Percentiles rank a stretch among this genome's conserved stretches.
These are phyloP conservation scores for Penicillium nordicum DNA, from an alignment of 2,329 filamentous ascomycete genomes.

Conservation along the genomic window DNA sequence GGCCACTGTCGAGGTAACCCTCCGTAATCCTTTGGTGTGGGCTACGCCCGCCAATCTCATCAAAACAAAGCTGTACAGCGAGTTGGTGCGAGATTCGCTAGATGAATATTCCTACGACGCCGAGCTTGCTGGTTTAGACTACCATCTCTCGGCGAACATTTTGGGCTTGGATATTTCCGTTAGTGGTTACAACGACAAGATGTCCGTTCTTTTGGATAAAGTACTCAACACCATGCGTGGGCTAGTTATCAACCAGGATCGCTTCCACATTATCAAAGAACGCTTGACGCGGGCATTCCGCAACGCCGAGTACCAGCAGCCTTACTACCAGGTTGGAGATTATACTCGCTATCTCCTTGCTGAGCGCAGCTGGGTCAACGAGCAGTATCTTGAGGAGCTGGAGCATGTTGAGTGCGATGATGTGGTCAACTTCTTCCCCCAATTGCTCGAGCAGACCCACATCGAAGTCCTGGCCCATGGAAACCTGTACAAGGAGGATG, in stretches of 20 bases:
- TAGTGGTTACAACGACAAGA: slow-evolving; percentile 93
- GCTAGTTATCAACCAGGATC: slow-evolving; percentile 76
- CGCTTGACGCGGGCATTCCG: slow-evolving; percentile 70
- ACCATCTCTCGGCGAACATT: slow-evolving; percentile 69
- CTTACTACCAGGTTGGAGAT: slow-evolving; percentile 82
- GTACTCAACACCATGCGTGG: slow-evolving; percentile 81
- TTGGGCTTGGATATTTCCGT: slow-evolving; percentile 75
- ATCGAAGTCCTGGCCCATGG: slow-evolving; percentile 87
- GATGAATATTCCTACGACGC: slow-evolving; percentile 96
- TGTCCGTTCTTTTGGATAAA: slow-evolving; percentile 84
- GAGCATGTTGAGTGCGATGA: slow-evolving; percentile 70
- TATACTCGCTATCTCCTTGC: slow-evolving; percentile 77
- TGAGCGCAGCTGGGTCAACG: slow-evolving; percentile 73
- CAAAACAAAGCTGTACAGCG: slow-evolving; percentile 75
- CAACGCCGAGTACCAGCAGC: slow-evolving; percentile 84
- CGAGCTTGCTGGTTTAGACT: slow-evolving; percentile 83
- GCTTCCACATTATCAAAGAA: slow-evolving; percentile 90
- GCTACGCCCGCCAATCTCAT: slow-evolving; percentile 74
- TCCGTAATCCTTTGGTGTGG: slow-evolving; percentile 75
- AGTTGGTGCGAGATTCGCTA: slow-evolving; percentile 81
- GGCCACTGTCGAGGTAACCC: slow-evolving; percentile 76
- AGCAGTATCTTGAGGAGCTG: slow-evolving; percentile 75
- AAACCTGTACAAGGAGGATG: slow-evolving; percentile 92
- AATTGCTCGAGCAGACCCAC: slow-evolving; percentile 77
- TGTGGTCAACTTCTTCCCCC: slow-evolving; percentile 72